A percentile compares a stretch with the other conserved stretches of the same genome.
phyloP scores from a whole-genome alignment of 306 rosid genomes.

The Ormosia semicastrata region DNA sequence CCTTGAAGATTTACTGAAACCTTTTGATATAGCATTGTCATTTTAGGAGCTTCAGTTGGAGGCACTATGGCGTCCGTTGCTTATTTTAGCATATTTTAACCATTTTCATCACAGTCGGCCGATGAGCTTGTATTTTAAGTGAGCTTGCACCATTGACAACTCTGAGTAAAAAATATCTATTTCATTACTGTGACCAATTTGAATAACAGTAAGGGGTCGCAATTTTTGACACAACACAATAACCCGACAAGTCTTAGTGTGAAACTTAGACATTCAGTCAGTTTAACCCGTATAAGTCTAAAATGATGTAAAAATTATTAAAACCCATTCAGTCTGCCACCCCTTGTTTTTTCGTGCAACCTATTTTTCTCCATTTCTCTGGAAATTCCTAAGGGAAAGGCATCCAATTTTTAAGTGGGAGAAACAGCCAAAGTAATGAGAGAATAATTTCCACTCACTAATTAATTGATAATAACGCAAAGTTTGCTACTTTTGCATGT shows the following conservation, averaged over 20 bases:
- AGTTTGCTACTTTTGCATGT: background rate
- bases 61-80: background rate
- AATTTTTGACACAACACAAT: background rate
- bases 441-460: background rate
- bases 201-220: background rate
- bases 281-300: background rate
- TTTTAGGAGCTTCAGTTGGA: background rate
- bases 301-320: background rate
- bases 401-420: background rate
- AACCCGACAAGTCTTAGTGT: background rate
- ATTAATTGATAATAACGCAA: background rate
- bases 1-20: background rate
- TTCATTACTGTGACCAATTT: background rate
- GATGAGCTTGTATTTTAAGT: background rate
- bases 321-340: background rate
- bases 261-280: background rate
- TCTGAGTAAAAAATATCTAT: background rate
- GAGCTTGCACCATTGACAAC: background rate
- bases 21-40: background rate
- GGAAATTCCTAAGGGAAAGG: background rate
- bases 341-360: background rate
- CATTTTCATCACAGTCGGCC: background rate
- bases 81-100: background rate
- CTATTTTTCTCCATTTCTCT: background rate
- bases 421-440: background rate